These are phyloP conservation scores for Tetracentron sinense DNA, from an alignment of 164 flowering plant species.

Conservation along the genomic window DNA sequence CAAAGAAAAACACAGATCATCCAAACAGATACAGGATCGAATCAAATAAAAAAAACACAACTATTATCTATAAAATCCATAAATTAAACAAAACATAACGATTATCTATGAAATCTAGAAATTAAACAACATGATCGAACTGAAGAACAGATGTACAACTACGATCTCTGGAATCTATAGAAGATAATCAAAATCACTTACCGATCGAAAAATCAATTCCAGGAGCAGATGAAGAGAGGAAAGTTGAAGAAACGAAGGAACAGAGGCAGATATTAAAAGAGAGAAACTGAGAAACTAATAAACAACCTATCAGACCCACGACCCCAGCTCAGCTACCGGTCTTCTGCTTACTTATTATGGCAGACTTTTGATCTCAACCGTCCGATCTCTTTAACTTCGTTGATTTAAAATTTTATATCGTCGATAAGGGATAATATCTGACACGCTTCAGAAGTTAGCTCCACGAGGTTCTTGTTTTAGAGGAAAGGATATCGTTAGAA, in stretches of 20 bases:
- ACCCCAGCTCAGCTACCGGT: constrained; percentile 9
- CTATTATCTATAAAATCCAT: background rate
- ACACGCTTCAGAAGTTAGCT: background rate
- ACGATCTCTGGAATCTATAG: too few relatives aligned
- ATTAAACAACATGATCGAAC: too few relatives aligned
- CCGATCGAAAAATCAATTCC: too few relatives aligned
- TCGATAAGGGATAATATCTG: background rate
- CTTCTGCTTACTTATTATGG: background rate
- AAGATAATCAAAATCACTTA: too few relatives aligned
- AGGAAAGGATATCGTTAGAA: too few relatives aligned
- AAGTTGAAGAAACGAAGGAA: background rate
- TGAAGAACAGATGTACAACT: too few relatives aligned
- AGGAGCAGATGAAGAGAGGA: too few relatives aligned
- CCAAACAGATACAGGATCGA: too few relatives aligned
- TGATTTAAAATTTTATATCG: background rate
- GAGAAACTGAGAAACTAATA: background rate
- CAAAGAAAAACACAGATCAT: too few relatives aligned
- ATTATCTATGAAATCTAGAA: background rate
- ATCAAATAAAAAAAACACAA: too few relatives aligned
- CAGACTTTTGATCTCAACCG: background rate
- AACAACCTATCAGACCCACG: background rate
- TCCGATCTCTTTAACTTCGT: background rate
- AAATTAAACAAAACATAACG: background rate
- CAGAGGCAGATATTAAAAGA: background rate
- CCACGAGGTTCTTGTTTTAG: constrained; percentile 3